phyloP scores from a whole-genome alignment of 768 basidiomycete species.

The Phlebiopsis flavidoalba region DNA sequence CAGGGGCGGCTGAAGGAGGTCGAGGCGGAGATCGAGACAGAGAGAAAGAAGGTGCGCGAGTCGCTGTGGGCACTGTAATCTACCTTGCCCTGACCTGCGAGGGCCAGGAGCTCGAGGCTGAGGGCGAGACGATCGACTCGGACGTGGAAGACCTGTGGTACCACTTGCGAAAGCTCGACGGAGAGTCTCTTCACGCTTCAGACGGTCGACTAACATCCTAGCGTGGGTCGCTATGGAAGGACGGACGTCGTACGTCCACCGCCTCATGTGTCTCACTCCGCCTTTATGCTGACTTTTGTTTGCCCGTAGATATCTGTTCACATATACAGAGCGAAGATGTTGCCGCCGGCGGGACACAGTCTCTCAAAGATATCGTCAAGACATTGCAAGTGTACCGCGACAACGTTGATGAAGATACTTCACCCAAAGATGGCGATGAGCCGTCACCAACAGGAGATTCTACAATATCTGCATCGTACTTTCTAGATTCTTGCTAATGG shows the following conservation, averaged over 20 bases:
- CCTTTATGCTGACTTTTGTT: not conserved
- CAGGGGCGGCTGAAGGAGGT: conserved; percentile 51
- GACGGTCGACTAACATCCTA: conserved; percentile 84
- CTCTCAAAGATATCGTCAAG: conserved; percentile 62
- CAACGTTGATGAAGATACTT: conserved; percentile 59
- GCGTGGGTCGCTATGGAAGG: conserved; percentile 98
- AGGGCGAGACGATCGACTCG: conserved; percentile 49
- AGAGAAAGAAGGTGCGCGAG: conserved; percentile 47
- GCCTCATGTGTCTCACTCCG: not conserved
- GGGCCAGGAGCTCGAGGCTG: conserved; percentile 47
- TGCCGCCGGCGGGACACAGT: conserved; percentile 68
- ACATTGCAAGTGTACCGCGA: conserved; percentile 69
- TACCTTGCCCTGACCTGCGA: not conserved
- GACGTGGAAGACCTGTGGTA: conserved; percentile 79
- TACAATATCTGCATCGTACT: conserved; percentile 62
- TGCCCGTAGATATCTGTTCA: conserved; percentile 65
- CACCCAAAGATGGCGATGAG: conserved; percentile 30
- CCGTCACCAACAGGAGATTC: conserved; percentile 60
- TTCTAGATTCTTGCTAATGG: conserved; percentile 41
- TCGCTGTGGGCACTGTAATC: no score
- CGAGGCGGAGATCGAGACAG: conserved; percentile 63
- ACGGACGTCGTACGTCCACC: conserved; percentile 72
- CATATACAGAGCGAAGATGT: conserved; percentile 76
- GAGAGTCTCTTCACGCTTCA: conserved; percentile 87
- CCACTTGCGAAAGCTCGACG: conserved; percentile 76